phyloP scores from a whole-genome alignment of 495 filamentous ascomycete species.

The Aspergillus panamensis region DNA sequence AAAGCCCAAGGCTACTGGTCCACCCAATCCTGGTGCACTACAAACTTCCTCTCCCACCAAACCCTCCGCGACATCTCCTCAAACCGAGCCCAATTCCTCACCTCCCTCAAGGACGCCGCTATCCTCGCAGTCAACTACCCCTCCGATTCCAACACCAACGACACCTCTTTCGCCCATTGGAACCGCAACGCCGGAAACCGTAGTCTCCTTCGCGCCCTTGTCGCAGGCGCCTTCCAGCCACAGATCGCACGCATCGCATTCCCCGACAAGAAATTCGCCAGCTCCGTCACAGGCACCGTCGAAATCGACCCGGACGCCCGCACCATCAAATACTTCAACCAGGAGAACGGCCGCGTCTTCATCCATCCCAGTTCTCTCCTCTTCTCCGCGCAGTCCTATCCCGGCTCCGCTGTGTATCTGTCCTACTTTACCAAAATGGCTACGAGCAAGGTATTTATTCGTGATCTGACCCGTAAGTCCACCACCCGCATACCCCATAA shows the following conservation, averaged over 20 bases:
- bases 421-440: conserved; percentile 88
- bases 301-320: conserved; percentile 89
- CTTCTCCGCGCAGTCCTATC: conserved; percentile 74
- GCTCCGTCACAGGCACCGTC: conserved; percentile 77
- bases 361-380: conserved; percentile 84
- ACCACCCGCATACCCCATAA: conserved; percentile 1
- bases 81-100: conserved; percentile 79
- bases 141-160: conserved; percentile 15
- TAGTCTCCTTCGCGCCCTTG: conserved; percentile 75
- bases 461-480: conserved; percentile 80
- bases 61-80: conserved; percentile 83
- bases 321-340: conserved; percentile 86
- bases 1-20: conserved; percentile 53
- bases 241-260: conserved; percentile 88
- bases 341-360: conserved; percentile 84
- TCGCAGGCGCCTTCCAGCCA: conserved; percentile 88
- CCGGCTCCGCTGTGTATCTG: conserved; percentile 65
- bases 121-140: conserved; percentile 60
- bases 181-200: conserved; percentile 51
- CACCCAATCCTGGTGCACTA: conserved; percentile 75
- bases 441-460: conserved; percentile 82
- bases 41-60: conserved; percentile 80
- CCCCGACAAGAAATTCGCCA: conserved; percentile 91
- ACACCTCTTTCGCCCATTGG: conserved; percentile 23
- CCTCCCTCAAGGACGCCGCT: conserved; percentile 79